Evolutionary conservation across 257 asterid genomes (phyloP).

Genomic region (Penstemon newberryi): DNA sequence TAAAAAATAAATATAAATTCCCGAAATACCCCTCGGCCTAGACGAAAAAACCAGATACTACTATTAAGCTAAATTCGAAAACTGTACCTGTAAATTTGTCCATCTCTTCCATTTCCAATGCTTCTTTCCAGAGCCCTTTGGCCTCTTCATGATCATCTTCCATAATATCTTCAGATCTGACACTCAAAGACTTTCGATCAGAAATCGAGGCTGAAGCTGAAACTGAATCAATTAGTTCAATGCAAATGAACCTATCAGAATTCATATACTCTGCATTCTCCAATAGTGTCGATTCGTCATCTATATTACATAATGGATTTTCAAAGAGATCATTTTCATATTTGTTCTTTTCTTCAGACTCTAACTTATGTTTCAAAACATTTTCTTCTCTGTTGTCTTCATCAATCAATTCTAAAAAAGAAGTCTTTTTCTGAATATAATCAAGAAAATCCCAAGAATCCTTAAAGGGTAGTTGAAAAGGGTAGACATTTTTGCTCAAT

Average conservation of each 20-base stretch:
- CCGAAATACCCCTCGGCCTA: too few relatives aligned
- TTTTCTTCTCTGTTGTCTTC: conserved; percentile 20
- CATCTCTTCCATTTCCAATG: not conserved
- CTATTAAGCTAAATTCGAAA: not conserved
- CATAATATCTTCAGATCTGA: too few relatives aligned
- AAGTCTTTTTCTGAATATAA: conserved; percentile 28
- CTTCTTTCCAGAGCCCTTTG: conserved; percentile 5
- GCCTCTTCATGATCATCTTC: not conserved
- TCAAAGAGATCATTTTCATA: not conserved
- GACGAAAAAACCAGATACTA: too few relatives aligned
- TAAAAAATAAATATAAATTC: too few relatives aligned
- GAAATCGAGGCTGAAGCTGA: conserved; percentile 7
- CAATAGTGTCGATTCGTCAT: not conserved
- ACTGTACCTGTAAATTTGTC: conserved; percentile 21
- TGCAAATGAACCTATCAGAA: conserved; percentile 41
- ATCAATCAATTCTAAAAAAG: conserved; percentile 27
- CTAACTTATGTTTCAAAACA: conserved; percentile 11
- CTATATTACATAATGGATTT: conserved; percentile 19
- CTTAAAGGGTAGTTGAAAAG: conserved; percentile 34
- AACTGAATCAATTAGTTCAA: conserved; percentile 29
- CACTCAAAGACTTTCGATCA: not conserved
- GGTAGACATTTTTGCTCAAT: conserved; percentile 21
- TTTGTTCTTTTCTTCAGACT: not conserved
- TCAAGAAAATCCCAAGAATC: conserved; percentile 52
- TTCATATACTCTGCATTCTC: conserved; percentile 24